These are phyloP conservation scores for Nicotiana attenuata DNA, from an alignment of 257 asterid species.

Conservation along the genomic window DNA sequence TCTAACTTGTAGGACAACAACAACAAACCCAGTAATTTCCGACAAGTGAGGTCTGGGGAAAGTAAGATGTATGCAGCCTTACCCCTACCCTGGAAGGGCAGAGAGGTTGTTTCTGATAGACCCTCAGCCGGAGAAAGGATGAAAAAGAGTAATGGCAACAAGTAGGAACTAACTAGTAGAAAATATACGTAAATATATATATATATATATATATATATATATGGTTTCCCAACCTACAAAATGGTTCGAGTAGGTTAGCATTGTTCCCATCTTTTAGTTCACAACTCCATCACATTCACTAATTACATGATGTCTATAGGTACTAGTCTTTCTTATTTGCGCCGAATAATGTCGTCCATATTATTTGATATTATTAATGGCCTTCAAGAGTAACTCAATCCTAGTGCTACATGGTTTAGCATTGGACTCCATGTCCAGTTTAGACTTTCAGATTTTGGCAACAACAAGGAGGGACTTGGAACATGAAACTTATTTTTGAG, in stretches of 20 bases:
- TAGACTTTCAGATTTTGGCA: not conserved
- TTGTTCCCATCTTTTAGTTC: not conserved
- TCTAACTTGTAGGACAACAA: not conserved
- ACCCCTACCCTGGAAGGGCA: not conserved
- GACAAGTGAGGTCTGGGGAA: not conserved
- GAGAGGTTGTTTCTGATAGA: too few species aligned
- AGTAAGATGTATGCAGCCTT: not conserved
- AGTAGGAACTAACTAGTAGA: too few species aligned
- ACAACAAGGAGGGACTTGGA: not conserved
- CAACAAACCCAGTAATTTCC: too few species aligned
- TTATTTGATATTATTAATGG: not conserved
- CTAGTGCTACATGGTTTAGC: not conserved
- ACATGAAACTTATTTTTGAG: not conserved
- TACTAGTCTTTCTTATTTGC: not conserved
- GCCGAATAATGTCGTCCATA: not conserved
- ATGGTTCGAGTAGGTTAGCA: not conserved
- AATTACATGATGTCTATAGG: not conserved
- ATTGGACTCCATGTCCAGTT: not conserved
- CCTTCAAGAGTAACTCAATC: not conserved
- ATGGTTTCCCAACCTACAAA: not conserved
- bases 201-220: too few species aligned
- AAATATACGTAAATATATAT: too few species aligned
- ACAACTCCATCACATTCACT: not conserved
- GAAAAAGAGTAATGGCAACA: too few species aligned
- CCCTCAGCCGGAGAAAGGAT: too few species aligned